Evolutionary conservation across 169 alveolate species (phyloP), one percentile per base, ranked within the genome.

Genomic region (Cryptosporidium felis): DNA sequence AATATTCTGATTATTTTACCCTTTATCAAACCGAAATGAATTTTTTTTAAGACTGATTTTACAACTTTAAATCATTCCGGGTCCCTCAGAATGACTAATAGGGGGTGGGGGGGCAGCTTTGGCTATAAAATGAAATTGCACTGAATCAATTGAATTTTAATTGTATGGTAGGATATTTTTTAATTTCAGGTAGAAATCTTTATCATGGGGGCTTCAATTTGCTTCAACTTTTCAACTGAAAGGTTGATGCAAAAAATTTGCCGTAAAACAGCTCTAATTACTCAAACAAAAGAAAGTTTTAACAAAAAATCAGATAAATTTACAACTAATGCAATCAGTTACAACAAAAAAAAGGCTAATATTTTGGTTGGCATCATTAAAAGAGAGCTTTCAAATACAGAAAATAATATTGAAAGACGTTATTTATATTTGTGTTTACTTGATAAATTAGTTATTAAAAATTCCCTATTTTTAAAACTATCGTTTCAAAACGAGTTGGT

Each of bases 171-270:
- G n/a, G n/a, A n/a, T n/a, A n/a, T n/a, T n/a, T n/a, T n/a, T n/a
- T n/a, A n/a, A n/a, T n/a, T n/a, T n/a, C n/a, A n/a, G n/a, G n/a
- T n/a, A n/a, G n/a, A n/a, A n/a, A n/a, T n/a, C n/a, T n/a, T n/a
- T n/a, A n/a, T n/a, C n/a, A 65, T 65, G 81, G 62, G 62, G 14
- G 21, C 41, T 14, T 65, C 36, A n/a, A 36, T 36, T 65, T 65
- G 81, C 21, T 45, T 45, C 30, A 21, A 30, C 32, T 12, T 41
- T 21, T 62, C 81, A 5, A n/a, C 23, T 6, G 34, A 46, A 65
- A 45, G 38, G 26, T 30, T 16, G 10, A 44, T 32, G 23, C 81
- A 46, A 32, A 74, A 56, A 53, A 74, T 74, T 47, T 18, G 45
- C 14, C 46, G 34, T 36, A 49, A 74, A 34, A 40, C 56, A n/a